phyloP scores from a whole-genome alignment of 176 grass and related monocot genomes.

The Eleusine indica region DNA sequence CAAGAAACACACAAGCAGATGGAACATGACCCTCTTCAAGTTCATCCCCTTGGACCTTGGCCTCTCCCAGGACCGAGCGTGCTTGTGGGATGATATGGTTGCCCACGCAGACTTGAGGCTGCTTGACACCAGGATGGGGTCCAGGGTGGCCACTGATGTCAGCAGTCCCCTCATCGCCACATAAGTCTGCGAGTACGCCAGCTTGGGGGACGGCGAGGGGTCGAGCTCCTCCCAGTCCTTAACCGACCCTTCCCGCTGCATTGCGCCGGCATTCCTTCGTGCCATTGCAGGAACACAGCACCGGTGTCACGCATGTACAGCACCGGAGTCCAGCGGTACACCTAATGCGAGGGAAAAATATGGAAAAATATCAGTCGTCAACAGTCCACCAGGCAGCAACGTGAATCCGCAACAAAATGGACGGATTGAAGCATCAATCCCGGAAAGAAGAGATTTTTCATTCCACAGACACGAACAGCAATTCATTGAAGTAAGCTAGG shows the following conservation, averaged over 20 bases:
- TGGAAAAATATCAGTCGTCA: not conserved
- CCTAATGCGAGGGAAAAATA: slow-evolving; percentile 10
- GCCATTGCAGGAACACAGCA: slow-evolving; percentile 59
- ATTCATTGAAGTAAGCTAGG: not conserved
- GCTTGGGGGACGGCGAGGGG: slow-evolving; percentile 70
- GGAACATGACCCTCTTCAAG: slow-evolving; percentile 67
- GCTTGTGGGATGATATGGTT: slow-evolving; percentile 60
- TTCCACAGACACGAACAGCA: not conserved
- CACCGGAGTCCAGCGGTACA: slow-evolving; percentile 16
- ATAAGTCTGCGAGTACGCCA: slow-evolving; percentile 76
- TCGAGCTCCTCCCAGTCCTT: slow-evolving; percentile 77
- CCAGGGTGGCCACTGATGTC: slow-evolving; percentile 51
- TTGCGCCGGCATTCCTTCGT: slow-evolving; percentile 69
- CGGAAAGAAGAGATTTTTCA: not conserved
- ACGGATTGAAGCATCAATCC: not conserved
- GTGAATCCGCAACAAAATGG: not conserved
- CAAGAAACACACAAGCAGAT: slow-evolving; percentile 67
- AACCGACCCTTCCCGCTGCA: slow-evolving; percentile 72
- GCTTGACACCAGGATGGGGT: slow-evolving; percentile 53
- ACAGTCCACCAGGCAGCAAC: not conserved
- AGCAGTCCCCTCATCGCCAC: slow-evolving; percentile 71
- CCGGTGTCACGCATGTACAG: slow-evolving; percentile 45
- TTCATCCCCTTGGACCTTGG: slow-evolving; percentile 63
- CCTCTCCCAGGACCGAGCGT: slow-evolving; percentile 63
- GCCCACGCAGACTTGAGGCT: slow-evolving; percentile 61